phyloP scores from a whole-genome alignment of 179 eudicot genomes.

The Beta macrorhiza region DNA sequence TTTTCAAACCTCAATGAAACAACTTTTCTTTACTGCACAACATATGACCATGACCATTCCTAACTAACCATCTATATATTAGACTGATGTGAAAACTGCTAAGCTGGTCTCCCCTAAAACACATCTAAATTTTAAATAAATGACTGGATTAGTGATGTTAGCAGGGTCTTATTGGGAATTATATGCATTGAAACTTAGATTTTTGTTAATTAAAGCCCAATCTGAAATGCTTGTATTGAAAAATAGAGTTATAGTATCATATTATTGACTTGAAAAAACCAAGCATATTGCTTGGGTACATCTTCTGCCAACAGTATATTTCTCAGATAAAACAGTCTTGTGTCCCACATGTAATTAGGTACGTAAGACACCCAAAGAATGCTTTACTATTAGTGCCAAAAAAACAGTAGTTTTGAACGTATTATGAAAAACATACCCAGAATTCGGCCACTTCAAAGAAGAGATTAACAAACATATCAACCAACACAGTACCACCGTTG shows the following conservation, averaged over 20 bases:
- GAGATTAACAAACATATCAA: conserved; percentile 38
- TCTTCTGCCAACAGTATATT: not conserved
- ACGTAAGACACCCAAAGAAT: not conserved
- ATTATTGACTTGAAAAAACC: not conserved
- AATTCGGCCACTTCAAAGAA: conserved; percentile 32
- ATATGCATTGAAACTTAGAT: too few relatives aligned
- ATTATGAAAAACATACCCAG: conserved; percentile 44
- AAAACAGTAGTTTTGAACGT: not conserved
- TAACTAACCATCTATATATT: too few relatives aligned
- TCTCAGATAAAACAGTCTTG: not conserved
- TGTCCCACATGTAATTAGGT: not conserved
- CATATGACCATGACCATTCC: not conserved
- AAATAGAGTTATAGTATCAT: too few relatives aligned
- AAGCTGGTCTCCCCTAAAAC: too few relatives aligned
- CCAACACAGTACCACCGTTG: conserved; percentile 45
- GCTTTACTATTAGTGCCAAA: not conserved
- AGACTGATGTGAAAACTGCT: too few relatives aligned
- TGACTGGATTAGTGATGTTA: too few relatives aligned
- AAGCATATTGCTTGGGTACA: not conserved
- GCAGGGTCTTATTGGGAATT: too few relatives aligned
- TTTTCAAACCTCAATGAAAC: not conserved
- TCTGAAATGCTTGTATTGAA: too few relatives aligned
- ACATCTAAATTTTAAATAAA: too few relatives aligned
- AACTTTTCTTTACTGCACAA: conserved; percentile 7
- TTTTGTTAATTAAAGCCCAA: not conserved